Base-by-base conservation (phyloP, 805 yeast genomes). In the Scheffersomyces ergatensis region DNA sequence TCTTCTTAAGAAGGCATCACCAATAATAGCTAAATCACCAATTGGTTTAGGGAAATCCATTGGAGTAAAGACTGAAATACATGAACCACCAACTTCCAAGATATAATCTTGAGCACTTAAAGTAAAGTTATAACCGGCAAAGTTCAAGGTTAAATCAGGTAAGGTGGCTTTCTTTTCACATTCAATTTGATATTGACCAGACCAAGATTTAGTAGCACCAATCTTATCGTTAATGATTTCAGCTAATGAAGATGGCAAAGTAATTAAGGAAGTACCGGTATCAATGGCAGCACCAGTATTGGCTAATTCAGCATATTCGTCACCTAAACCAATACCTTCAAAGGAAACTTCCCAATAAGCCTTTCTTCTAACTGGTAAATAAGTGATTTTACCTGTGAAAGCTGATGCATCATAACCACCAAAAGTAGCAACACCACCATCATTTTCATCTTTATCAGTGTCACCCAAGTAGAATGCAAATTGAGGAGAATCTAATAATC, bases 261-360 rank as follows among this genome's bases (percentile, higher is more conserved):
- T 89, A 65, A 93, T 85, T 65, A 93, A 78, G 27, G 98, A 92
- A 49, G 99, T 93, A 70, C 99, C 99, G 43, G 99, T 93, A 67
- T 93, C 99, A 61, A 93, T 89, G 46, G 96, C 97, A 57, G 97
- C 99, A 64, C 99, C 99, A 47, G 89, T 83, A 58, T 72, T 72
- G 52, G 76, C 78, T 58, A 93, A 80, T 54, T 76, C 79, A 37
- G 98, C 97, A 58, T 78, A 86, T 70, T 93, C 96, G 52, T 85
- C 86, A 57, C 99, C 99, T 48, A 93, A 77, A 33, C 90, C 87
- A 62, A 93, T 75, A 54, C 96, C 90, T 54, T 89, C 89, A 53
- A 93, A 85, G 54, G 84, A 80, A 45, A 93, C 99, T 76, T 93
- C 99, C 99, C 99, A 93, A 80, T 93, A 93, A 25, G 98, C 99